These are phyloP conservation scores for Plasmodium gonderi DNA, from an alignment of 169 alveolate genomes.

Conservation along the genomic window DNA sequence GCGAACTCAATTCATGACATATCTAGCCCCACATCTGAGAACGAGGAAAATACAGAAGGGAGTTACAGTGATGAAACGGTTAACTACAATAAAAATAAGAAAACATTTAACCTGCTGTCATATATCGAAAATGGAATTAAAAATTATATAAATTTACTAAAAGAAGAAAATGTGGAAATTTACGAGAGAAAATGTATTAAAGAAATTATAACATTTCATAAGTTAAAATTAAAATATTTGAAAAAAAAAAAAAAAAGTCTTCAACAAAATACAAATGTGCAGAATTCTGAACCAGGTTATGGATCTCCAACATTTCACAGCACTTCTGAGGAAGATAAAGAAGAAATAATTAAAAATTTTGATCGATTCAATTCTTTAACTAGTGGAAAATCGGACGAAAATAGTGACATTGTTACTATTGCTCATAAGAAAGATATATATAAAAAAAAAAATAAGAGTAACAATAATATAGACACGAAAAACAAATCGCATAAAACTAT, in stretches of 20 bases:
- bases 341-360: constrained; percentile 31
- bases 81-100: not conserved
- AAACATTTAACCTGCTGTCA: not conserved
- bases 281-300: not conserved
- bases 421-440: not conserved
- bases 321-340: constrained; percentile 48
- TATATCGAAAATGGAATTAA: constrained; percentile 3
- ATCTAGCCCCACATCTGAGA: constrained; percentile 14
- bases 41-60: not conserved
- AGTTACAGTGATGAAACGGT: not conserved
- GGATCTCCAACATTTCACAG: not conserved
- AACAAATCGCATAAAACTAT: not conserved
- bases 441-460: not conserved
- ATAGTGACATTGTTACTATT: not conserved
- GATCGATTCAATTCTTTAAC: constrained; percentile 6
- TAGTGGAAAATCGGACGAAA: not conserved
- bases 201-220: constrained; percentile 22
- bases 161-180: constrained; percentile 30
- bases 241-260: constrained; percentile 10
- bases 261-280: not conserved
- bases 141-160: constrained; percentile 13
- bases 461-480: not conserved
- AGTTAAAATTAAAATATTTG: constrained; percentile 14
- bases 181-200: constrained; percentile 42
- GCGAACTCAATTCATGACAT: constrained; percentile 36